Conservation (phyloP, 768 basidiomycete genomes). For the Coprinopsis sp. region DNA sequence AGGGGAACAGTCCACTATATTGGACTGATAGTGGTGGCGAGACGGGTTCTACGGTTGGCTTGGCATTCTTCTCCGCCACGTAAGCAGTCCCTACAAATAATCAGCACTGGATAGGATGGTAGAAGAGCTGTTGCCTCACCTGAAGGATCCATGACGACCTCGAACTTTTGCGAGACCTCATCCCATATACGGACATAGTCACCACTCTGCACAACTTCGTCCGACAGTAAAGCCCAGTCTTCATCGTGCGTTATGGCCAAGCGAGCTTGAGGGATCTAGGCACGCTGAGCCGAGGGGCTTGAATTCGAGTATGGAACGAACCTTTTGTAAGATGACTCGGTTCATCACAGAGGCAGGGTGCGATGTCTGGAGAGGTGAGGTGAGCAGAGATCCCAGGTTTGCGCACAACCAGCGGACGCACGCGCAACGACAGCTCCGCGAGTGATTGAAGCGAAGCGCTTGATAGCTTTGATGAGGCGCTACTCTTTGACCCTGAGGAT, state of each 20-base stretch:
- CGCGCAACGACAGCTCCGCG: neutral
- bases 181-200: neutral
- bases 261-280: conserved; percentile 8
- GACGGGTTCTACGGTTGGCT: neutral
- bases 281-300: neutral
- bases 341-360: conserved; percentile 6
- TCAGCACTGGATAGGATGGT: neutral
- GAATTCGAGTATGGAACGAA: neutral
- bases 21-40: neutral
- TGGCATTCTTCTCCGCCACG: conserved; percentile 2
- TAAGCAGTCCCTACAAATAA: conserved; percentile 2
- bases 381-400: too few species aligned
- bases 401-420: too few species aligned
- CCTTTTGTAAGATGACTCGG: conserved; percentile 6
- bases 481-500: neutral
- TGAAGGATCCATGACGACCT: conserved; percentile 6
- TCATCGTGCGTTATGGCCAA: conserved; percentile 9
- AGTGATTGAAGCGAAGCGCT: neutral
- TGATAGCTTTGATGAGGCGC: neutral
- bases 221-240: conserved; percentile 8
- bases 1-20: neutral
- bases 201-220: neutral
- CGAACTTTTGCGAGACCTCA: conserved; percentile 4
- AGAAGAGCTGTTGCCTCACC: neutral
- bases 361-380: neutral